Evolutionary conservation across 139 green algal genomes (phyloP), one percentile per base, ranked within the genome.

Genomic region (Ettlia oleoabundans): DNA sequence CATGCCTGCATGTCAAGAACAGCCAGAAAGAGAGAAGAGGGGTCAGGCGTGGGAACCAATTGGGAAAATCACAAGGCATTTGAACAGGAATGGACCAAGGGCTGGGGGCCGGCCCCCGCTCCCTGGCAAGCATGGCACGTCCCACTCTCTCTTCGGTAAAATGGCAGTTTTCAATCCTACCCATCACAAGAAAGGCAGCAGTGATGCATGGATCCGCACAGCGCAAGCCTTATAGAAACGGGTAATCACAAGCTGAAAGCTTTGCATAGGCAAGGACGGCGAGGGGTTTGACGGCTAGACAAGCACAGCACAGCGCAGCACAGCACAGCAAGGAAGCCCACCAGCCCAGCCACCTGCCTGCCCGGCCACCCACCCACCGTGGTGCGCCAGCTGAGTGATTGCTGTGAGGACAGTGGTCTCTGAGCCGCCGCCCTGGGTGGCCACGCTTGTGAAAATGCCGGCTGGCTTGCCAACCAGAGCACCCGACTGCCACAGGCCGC

Each of bases 321-420:
- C n/a, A 7, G 15, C 58, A 67, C 58, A 67, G 22, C 24, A 37
- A 21, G 24, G 15, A 21, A 15, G 15, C 7, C 15, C 7, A 30
- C 24, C 15, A 21, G 58, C 58, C 24, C 58, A 30, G 21, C 18
- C 58, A 67, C 13, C 58, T 13, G 58, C 58, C 22, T n/a, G 7
- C n/a, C n/a, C n/a, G n/a, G n/a, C n/a, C n/a, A n/a, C n/a, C n/a
- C n/a, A 13, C 58, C 30, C 58, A 67, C 68, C 88, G 41, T 94
- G 90, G 84, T 93, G 89, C 8, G 80, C 71, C 37, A 93, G 43
- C 40, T 92, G 88, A 52, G 87, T 89, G 35, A 94, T 32, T 7
- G 79, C 41, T 24, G 78, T 90, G 18, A 90, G 61, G 8, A 80
- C 74, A 28, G 87, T 92, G 28, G 87, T 89, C 74, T 91, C 47